Base-by-base conservation (phyloP, 2,329 filamentous ascomycete species). In the Ophiostoma tasmaniense region DNA sequence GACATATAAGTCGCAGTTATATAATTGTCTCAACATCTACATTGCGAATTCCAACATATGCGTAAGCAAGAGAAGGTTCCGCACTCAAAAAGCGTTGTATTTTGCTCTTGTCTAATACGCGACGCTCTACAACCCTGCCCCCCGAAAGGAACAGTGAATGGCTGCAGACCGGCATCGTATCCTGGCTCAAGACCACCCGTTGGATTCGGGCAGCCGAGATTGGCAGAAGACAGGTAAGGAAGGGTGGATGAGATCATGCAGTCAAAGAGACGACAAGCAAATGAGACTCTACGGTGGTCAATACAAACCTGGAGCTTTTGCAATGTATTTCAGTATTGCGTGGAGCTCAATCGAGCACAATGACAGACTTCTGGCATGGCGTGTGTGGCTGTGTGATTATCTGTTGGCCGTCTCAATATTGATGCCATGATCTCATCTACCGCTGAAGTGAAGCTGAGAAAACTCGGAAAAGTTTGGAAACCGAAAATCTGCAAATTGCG, bases 21-120 rank as follows among this genome's bases (percentile, higher is more conserved):
- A 67, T 69, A 66, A 14, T 75, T 79, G 78, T 79, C 69, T 74
- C 78, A 79, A 76, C 76, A 74, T 75, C 77, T 78, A 75, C 79
- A 79, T 79, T 79, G 78, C 78, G 77, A 75, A 73, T 72, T 50
- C 74, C 77, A 76, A 76, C 75, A 79, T 69, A 74, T 66, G 74
- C 71, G 30, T 45, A 64, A 70, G 72, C 73, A 74, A 71, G 35
- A 74, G 72, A 75, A 77, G 76, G 77, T 74, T 72, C 74, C 78
- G 77, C 78, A 79, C 78, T 79, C 78, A 79, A 79, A 78, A 73
- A 79, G 76, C 74, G 75, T 75, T 79, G 78, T 69, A 37, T 69
- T 72, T 73, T 73, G 64, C 62, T 79, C 77, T 79, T 74, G 78
- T 79, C 78, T 78, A 70, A 68, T 78, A 76, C 76, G 67, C 74